Evolutionary conservation across 257 asterid genomes (phyloP).

Genomic region (Dorcoceras hygrometricum): DNA sequence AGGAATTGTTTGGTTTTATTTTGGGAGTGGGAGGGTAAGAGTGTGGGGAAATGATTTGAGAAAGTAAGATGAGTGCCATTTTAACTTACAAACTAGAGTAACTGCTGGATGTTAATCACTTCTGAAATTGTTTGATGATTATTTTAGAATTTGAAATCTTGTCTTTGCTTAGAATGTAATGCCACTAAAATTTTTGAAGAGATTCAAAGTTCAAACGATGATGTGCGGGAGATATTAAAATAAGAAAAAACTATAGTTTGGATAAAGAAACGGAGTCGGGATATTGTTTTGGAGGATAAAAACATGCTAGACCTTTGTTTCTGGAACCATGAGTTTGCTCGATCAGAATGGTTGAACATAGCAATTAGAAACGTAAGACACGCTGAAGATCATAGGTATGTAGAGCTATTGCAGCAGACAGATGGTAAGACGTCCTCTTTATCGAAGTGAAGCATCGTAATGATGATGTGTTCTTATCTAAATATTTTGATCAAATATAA

Average conservation of each 20-base stretch:
- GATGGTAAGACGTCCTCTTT: not conserved
- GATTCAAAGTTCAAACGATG: not conserved
- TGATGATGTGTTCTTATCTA: no score
- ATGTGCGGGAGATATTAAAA: not conserved
- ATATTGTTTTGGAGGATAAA: not conserved
- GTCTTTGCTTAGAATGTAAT: not conserved
- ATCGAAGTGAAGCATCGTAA: not conserved
- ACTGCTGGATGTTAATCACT: not conserved
- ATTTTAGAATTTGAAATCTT: no score
- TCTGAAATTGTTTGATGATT: not conserved
- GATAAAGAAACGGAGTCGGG: not conserved
- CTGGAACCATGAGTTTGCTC: not conserved
- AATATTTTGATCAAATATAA: not conserved
- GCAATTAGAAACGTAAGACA: not conserved
- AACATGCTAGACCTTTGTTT: not conserved
- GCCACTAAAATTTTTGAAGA: not conserved
- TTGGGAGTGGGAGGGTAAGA: not conserved
- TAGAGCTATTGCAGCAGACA: not conserved
- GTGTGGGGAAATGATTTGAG: not conserved
- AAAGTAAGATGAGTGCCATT: not conserved
- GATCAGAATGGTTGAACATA: not conserved
- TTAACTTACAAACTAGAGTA: not conserved
- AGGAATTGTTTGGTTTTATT: not conserved
- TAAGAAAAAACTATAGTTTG: not conserved
- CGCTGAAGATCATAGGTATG: not conserved